These are phyloP conservation scores for Pythium grandisporangium DNA, from an alignment of 352 stramenopile species.

Conservation along the genomic window DNA sequence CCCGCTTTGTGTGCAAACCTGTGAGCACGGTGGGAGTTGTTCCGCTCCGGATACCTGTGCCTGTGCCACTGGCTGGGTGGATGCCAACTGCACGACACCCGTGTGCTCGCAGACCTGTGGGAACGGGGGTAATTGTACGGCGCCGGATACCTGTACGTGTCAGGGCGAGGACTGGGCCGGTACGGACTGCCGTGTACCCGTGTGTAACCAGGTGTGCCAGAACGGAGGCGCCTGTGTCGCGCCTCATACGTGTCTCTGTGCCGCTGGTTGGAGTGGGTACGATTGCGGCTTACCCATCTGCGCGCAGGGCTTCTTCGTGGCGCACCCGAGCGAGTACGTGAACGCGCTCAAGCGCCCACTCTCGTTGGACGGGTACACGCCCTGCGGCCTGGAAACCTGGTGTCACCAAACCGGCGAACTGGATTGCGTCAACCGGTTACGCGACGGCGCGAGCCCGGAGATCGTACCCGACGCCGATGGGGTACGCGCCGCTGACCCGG, in stretches of 20 bases:
- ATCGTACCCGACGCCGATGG: too few species aligned
- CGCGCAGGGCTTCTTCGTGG: slow-evolving; percentile 89
- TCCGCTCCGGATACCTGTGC: slow-evolving; percentile 90
- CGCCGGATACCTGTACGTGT: slow-evolving; percentile 87
- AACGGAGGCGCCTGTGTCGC: slow-evolving; percentile 91
- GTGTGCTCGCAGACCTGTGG: slow-evolving; percentile 95
- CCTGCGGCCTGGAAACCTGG: slow-evolving; percentile 87
- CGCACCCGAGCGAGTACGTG: slow-evolving; percentile 56
- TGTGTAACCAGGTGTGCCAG: slow-evolving; percentile 82
- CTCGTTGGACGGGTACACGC: slow-evolving; percentile 68
- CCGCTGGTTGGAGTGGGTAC: slow-evolving; percentile 86
- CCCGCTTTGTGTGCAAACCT: slow-evolving; percentile 87
- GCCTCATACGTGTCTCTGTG: slow-evolving; percentile 92
- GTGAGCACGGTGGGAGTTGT: slow-evolving; percentile 83
- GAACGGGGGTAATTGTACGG: slow-evolving; percentile 94
- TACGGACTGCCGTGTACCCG: slow-evolving; percentile 86
- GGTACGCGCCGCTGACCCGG: too few species aligned
- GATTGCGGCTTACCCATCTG: slow-evolving; percentile 91
- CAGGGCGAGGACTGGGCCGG: slow-evolving; percentile 83
- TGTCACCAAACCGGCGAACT: slow-evolving; percentile 91
- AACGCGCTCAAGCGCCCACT: slow-evolving; percentile 59
- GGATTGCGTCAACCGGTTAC: too few species aligned
- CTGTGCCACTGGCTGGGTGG: slow-evolving; percentile 91
- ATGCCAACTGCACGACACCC: slow-evolving; percentile 94
- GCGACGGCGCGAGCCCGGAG: too few species aligned